Evolutionary conservation across 1,139 yeast species (phyloP), one percentile per base, ranked within the genome.

Genomic region (Hemisphaericaspora xylanilytica): DNA sequence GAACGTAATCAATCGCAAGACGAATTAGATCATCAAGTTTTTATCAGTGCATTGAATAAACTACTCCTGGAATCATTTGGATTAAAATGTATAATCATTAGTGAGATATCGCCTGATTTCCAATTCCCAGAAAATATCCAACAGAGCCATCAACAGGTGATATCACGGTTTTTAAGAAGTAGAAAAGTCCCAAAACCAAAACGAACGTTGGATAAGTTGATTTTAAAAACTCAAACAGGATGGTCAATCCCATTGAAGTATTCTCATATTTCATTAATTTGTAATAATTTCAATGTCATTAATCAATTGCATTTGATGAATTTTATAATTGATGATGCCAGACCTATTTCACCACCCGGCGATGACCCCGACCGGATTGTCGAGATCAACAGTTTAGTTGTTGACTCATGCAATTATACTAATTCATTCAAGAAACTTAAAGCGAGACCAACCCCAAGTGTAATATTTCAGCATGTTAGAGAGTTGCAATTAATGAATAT

Each of bases 51-150:
- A 5, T 48, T 70, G 13, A 43, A 45, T 2, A 47, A 47, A 12
- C 46, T 70, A 7, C 46, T 68, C 9, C 48, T 48, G 18, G 66
- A 67, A 38, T 60, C 68, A 9, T 66, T 51, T 44, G 71, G 68
- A 10, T 45, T 70, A 21, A 56, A 60, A 38, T 42, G 42, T 3
- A 31, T 68, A 2, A 43, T 44, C 5, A 47, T 79, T 13, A 58
- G 61, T 14, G 74, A 77, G 39, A 67, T 79, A 1, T 70, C 80
- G 4, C 80, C 81, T 2, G 70, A 67, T 18, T 79, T 79, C 50
- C 65, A 61, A 31, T 75, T 79, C 38, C 74, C 75, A 3, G 30
- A 18, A 27, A 35, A n/a, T 18, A 20, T 17, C 12, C 35, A 5
- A 26, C 17, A n/a, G 17, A n/a, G 25, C n/a, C 30, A 13, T 38